These are phyloP conservation scores for Aspergillus phoenicis DNA, from an alignment of 2,329 filamentous ascomycete genomes.

Conservation along the genomic window DNA sequence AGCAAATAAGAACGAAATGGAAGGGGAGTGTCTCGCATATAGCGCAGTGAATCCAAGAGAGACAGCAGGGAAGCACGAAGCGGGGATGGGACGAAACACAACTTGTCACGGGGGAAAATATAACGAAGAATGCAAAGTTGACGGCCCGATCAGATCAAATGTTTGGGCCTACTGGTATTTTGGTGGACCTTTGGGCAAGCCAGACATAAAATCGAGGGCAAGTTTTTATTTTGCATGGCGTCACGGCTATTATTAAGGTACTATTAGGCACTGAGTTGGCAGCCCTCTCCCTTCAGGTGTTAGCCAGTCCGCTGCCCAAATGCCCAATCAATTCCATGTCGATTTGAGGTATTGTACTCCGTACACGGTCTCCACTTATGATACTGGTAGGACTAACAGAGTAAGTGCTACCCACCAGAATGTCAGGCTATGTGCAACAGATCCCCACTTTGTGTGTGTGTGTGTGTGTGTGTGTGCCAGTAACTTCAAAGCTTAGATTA, in stretches of 20 bases:
- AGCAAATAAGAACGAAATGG: not conserved
- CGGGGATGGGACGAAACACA: not conserved
- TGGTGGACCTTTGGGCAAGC: conserved; percentile 21
- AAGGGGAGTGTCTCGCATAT: not conserved
- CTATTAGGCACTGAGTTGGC: conserved; percentile 14
- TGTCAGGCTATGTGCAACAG: not conserved
- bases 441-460: not conserved
- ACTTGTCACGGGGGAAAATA: conserved; percentile 1
- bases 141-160: conserved; percentile 15
- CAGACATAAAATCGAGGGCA: conserved; percentile 4
- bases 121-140: conserved; percentile 9
- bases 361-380: not conserved
- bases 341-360: not conserved
- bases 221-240: not conserved
- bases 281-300: not conserved
- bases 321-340: conserved; percentile 24
- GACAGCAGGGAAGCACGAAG: not conserved
- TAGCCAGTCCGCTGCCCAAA: conserved; percentile 25
- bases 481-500: not conserved
- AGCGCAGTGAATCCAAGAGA: not conserved
- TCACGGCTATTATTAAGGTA: conserved; percentile 4
- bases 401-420: not conserved
- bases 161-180: conserved; percentile 13
- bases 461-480: not conserved
- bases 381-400: no score